These are phyloP conservation scores for Penicillium bovifimosum DNA, from an alignment of 495 filamentous ascomycete genomes.

Conservation along the genomic window DNA sequence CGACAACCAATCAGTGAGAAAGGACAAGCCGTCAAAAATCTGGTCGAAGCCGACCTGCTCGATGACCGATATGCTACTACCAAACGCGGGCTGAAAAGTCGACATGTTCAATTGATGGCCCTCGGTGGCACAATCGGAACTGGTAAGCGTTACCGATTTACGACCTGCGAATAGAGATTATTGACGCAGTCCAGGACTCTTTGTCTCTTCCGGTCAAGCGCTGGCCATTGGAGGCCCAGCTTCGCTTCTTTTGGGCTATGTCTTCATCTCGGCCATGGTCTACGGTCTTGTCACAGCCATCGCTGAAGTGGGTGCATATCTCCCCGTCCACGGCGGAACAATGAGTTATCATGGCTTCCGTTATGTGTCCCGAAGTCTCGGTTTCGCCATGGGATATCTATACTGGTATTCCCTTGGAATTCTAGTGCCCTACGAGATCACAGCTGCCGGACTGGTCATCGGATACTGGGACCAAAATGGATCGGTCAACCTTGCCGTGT, in stretches of 20 bases:
- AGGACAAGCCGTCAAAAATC: conserved; percentile 9
- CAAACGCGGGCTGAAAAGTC: conserved; percentile 42
- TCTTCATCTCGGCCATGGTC: conserved; percentile 54
- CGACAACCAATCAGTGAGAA: conserved; percentile 16
- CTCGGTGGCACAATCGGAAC: conserved; percentile 68
- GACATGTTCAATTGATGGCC: conserved; percentile 64
- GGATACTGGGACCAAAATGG: conserved; percentile 57
- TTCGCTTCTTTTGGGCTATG: conserved; percentile 60
- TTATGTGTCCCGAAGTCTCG: conserved; percentile 56
- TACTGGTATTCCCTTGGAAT: conserved; percentile 64
- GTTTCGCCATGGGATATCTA: conserved; percentile 57
- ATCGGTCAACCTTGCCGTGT: conserved; percentile 46
- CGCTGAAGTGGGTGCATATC: conserved; percentile 60
- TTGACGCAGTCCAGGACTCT: conserved; percentile 18
- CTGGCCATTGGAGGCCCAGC: conserved; percentile 55
- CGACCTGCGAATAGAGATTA: neutral
- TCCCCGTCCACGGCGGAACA: conserved; percentile 55
- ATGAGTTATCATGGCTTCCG: conserved; percentile 54
- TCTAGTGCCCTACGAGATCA: conserved; percentile 61
- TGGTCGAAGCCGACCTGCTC: conserved; percentile 36
- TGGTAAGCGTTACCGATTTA: conserved; percentile 17
- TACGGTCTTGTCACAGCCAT: conserved; percentile 58
- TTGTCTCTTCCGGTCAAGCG: conserved; percentile 55
- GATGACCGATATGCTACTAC: conserved; percentile 38
- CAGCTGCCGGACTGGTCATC: conserved; percentile 65